Evolutionary conservation across 768 basidiomycete species (phyloP), one percentile per base, ranked within the genome.

Genomic region (Russula virescens): DNA sequence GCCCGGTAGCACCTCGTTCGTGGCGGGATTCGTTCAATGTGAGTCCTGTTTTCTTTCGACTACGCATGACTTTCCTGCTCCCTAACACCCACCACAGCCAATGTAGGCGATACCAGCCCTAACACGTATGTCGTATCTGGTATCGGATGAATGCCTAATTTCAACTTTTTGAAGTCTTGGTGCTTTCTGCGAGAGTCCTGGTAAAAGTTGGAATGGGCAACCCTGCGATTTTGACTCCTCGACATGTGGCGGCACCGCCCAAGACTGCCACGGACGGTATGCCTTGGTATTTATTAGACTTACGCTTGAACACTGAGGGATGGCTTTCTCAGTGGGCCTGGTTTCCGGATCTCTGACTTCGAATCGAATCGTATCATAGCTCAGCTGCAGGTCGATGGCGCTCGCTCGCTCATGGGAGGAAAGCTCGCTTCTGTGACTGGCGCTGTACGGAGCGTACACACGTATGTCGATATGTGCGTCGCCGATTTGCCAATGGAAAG

Each of bases 1-100:
- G 78, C 90, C 90, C 0, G 89, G 90, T 55, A 84, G 83, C 67
- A 78, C 78, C 35, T 81, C 80, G 2, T 91, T 90, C 68, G 79
- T 91, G 26, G 88, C 89, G 23, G 89, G 86, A 0, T 90, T 91
- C 66, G 76, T 83, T 11, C 89, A 91, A 76, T 80, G 88, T 87
- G 72, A 65, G 80, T 42, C n/a, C 40, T 56, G 45, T 52, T 52
- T 13, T 19, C 5, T 43, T 50, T 42, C 55, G 58, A 40, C 34
- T 67, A 55, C 56, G 35, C 55, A 67, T 54, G 58, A 55, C 40
- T 52, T 56, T n/a, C 34, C 48, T 40, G 34, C 13, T 38, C 13
- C 64, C 26, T 66, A 38, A 19, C 21, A 11, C 26, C 28, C 23
- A 31, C 43, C 46, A 14, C 68, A 89, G 87, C 88, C n/a, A 89